Evolutionary conservation across 805 yeast species (phyloP).

Genomic region (Ogataea polymorpha): DNA sequence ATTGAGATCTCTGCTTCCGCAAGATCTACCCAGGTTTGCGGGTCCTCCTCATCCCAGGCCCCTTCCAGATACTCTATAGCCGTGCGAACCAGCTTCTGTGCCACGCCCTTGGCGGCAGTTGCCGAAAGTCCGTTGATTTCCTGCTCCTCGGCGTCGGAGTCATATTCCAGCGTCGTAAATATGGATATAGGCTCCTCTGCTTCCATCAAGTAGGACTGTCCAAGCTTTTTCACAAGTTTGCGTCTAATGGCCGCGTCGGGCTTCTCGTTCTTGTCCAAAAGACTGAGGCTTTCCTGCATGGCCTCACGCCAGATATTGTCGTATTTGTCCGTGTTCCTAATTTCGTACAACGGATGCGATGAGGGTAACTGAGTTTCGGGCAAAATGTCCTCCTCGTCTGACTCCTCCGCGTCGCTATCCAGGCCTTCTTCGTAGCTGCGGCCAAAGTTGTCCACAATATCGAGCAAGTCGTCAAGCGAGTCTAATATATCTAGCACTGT

Average conservation of each 20-base stretch:
- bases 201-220: conserved; percentile 60
- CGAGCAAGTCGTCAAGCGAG: conserved; percentile 64
- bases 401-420: conserved; percentile 53
- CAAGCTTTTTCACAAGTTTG: conserved; percentile 47
- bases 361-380: conserved; percentile 39
- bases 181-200: conserved; percentile 59
- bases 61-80: conserved; percentile 58
- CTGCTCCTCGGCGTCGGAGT: conserved; percentile 42
- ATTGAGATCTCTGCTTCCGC: conserved; percentile 84
- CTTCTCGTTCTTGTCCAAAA: conserved; percentile 27
- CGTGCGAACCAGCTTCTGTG: conserved; percentile 43
- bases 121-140: conserved; percentile 38
- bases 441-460: conserved; percentile 66
- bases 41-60: conserved; percentile 70
- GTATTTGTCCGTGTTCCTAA: conserved; percentile 39
- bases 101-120: conserved; percentile 46
- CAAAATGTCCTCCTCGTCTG: conserved; percentile 28
- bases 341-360: conserved; percentile 54
- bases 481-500: conserved; percentile 49
- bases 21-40: conserved; percentile 74
- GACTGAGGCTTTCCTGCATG: conserved; percentile 33
- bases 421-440: conserved; percentile 55
- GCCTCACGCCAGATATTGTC: conserved; percentile 57
- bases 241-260: conserved; percentile 13
- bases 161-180: conserved; percentile 58